Evolutionary conservation across 2,329 filamentous ascomycete species (phyloP), one percentile per base, ranked within the genome.

Genomic region (Meredithiella fracta): DNA sequence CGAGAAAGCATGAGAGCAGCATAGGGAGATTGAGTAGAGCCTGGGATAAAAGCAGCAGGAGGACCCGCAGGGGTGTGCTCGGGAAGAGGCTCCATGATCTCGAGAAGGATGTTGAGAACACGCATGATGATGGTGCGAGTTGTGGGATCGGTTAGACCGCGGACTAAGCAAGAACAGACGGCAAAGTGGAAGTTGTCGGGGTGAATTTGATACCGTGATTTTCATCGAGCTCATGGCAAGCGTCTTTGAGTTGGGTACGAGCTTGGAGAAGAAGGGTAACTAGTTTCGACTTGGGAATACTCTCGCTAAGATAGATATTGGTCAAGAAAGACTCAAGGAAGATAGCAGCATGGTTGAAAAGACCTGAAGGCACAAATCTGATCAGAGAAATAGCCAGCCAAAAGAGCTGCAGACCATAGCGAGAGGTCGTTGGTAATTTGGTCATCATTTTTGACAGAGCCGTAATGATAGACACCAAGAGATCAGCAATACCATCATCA

Each of bases 371-470:
- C 15, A 83, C 78, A 2, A 85, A 73, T 6, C 82, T 74, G 23
- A 85, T 71, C 1, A 85, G 70, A 1, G 80, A 83, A 60, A 85
- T 77, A 8, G 80, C 80, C 34, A 85, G 70, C 82, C 82, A 85
- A 64, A 85, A 85, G 4, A 85, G 70, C 62, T 85, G 82, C 34
- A 83, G 67, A 0, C 81, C 79, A 62, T 85, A 85, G 31, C 82
- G 75, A 26, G 82, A 85, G 8, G 80, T 74, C 2, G 79, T 76
- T 4, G 79, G 78, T 20, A 85, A 71, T 63, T 85, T 84, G 15
- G 77, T 72, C 73, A 85, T 82, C 80, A 85, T 84, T 64, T 83
- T 84, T 9, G 81, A 82, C 47, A 85, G 65, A 2, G 79, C 77
- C 1, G 78, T 82, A 22, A 84, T 74, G 55, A 85, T 83, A 4